These are phyloP conservation scores for Chaetomium cochliodes DNA, from an alignment of 495 filamentous ascomycete species.

Conservation along the genomic window DNA sequence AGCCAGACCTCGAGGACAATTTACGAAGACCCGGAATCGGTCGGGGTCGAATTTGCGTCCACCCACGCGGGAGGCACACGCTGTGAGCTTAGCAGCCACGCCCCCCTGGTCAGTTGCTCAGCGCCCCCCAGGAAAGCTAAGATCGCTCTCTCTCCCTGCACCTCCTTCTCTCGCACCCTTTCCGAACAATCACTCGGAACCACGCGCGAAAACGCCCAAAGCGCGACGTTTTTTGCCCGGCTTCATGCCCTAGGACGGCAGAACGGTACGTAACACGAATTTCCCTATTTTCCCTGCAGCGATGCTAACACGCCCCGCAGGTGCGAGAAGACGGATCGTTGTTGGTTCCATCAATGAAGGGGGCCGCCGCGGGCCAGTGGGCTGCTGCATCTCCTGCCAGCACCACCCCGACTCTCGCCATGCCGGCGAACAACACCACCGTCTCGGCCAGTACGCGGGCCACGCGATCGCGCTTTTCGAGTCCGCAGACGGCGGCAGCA, in stretches of 20 bases:
- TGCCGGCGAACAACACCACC: slow-evolving; percentile 28
- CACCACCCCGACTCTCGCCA: slow-evolving; percentile 21
- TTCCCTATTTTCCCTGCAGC: slow-evolving; percentile 15
- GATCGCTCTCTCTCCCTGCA: slow-evolving; percentile 19
- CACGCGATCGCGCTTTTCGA: slow-evolving; percentile 55
- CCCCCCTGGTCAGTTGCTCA: slow-evolving; percentile 29
- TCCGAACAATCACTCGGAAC: slow-evolving; percentile 15
- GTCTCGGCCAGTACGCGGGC: slow-evolving; percentile 38
- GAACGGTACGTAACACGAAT: slow-evolving; percentile 24
- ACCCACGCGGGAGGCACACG: slow-evolving; percentile 5
- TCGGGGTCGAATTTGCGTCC: slow-evolving; percentile 6
- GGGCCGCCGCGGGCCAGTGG: slow-evolving; percentile 25
- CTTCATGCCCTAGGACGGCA: slow-evolving; percentile 25
- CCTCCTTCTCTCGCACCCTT: slow-evolving; percentile 25
- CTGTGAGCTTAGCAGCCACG: slow-evolving; percentile 14
- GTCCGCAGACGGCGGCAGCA: slow-evolving; percentile 45
- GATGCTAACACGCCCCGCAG: slow-evolving; percentile 36
- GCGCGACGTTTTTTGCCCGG: slow-evolving; percentile 27
- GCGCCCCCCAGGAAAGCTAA: slow-evolving; percentile 28
- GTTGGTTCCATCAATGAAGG: slow-evolving; percentile 35
- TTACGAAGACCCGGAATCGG: background rate
- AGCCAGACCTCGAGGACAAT: background rate
- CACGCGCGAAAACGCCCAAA: slow-evolving; percentile 28
- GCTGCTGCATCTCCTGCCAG: slow-evolving; percentile 17
- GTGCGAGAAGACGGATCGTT: slow-evolving; percentile 28